Base-by-base conservation (phyloP, 257 asterid species). In the Nicotiana benthamiana region DNA sequence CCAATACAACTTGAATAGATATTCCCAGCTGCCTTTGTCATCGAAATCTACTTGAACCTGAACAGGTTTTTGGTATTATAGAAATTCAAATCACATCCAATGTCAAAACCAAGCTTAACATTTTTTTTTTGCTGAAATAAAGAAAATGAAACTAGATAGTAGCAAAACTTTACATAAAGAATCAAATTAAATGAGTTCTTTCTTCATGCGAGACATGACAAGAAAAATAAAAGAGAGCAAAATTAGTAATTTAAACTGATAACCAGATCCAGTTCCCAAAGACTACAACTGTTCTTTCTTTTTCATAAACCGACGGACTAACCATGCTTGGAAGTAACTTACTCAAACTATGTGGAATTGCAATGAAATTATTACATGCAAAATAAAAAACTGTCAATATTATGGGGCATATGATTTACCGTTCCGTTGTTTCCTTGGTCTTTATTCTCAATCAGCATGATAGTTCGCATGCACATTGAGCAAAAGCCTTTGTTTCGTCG, bases 1-100 rank as follows among this genome's bases (percentile, higher is more conserved):
- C 98, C 98, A 94, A 82, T 94, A 94, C 80, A 90, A 85, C 86
- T 94, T 92, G 85, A 94, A 94, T 82, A 94, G 97, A 89, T 94
- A 91, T 83, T 94, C 98, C 95, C 97, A 94, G 89, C 97, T 92
- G 75, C 82, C 83, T 82, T 86, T 83, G 88, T 94, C 98, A 84
- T 94, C 97, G 84, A 94, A 94, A 89, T 94, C 97, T 77, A 94
- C 94, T 86, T 88, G 86, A 75, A 90, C 89, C 97, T 94, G 90
- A 86, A 84, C 17, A 76, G 75, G 77, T 56, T 36, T 64, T 79
- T 46, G 22, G 60, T 79, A 43, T 20, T 63, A 53, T 15, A 74
- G 18, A 24, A 52, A 68, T 28, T 20, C 77, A 52, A 66, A 80
- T 40, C 6, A 74, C 27, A 76, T 11, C 22, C 22, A 70, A 61